Percentiles rank a stretch among this genome's conserved stretches.
These are phyloP conservation scores for Immersiporthe knoxdaviesiana DNA, from an alignment of 2,329 filamentous ascomycete species.

Conservation along the genomic window DNA sequence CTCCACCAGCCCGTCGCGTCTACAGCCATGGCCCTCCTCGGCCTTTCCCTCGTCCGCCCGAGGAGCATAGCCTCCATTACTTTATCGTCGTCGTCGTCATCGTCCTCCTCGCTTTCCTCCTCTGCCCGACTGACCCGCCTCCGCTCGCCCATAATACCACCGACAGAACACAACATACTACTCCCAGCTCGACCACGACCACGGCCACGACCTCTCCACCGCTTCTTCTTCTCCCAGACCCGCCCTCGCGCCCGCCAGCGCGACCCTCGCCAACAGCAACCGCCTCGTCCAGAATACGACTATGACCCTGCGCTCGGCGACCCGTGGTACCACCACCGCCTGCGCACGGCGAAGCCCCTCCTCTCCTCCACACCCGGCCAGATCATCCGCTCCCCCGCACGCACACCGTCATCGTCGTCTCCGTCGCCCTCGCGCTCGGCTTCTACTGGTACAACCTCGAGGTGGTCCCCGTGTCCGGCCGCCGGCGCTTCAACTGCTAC, in stretches of 20 bases:
- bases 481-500: conserved; percentile 74
- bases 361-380: conserved; percentile 41
- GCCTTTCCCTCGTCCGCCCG: conserved; percentile 10
- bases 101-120: neutral
- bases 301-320: conserved; percentile 27
- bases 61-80: neutral
- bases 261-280: conserved; percentile 14
- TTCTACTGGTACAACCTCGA: conserved; percentile 74
- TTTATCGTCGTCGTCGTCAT: neutral
- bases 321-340: conserved; percentile 32
- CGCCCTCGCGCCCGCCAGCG: conserved; percentile 15
- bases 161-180: neutral
- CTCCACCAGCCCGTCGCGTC: neutral
- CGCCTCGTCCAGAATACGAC: conserved; percentile 16
- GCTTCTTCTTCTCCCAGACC: conserved; percentile 30
- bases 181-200: too few species aligned
- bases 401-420: conserved; percentile 45
- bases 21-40: conserved; percentile 21
- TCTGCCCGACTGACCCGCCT: neutral
- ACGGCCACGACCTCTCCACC: conserved; percentile 8
- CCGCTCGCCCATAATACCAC: neutral
- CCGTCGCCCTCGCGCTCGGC: conserved; percentile 47
- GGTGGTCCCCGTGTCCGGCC: conserved; percentile 71
- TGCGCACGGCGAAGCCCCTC: conserved; percentile 43
- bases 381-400: conserved; percentile 43